Evolutionary conservation across 352 stramenopile genomes (phyloP), one percentile per base, ranked within the genome.

Genomic region (Phytophthora brassicae): DNA sequence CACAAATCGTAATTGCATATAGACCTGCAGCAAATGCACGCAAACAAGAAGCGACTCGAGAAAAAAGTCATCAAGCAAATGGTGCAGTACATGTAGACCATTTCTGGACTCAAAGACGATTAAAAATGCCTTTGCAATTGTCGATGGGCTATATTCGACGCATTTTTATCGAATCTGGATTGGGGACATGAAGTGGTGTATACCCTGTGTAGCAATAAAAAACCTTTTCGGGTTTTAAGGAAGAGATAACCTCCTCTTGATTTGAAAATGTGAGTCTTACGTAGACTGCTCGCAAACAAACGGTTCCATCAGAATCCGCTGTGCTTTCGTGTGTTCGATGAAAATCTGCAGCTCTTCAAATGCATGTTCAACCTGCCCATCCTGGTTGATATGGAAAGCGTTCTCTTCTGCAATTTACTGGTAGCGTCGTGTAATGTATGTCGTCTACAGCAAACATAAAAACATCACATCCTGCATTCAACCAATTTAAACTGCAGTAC

Each of bases 1-100:
- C 47, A 16, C 75, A 88, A 56, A 86, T 94, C 36, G 56, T 72
- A 2, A 66, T 66, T 19, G 84, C 86, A 31, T 94, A 91, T 75
- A 89, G 77, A 74, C 12, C 65, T 94, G 41, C 80, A 92, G 61
- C 59, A 75, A 31, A 68, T 93, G 50, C 75, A 89, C 53, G 68
- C 74, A 4, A 87, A 79, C 61, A 91, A 89, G 54, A 94, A 94
- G 66, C 85, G 81, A 38, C 54, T 88, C 36, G 84, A 94, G 68
- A 90, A 90, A 66, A 88, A 82, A 51, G 57, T 92, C 39, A 77
- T 93, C 59, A 94, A 94, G 63, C 76, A 93, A 56, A 90, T 94
- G 80, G 68, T 94, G 23, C 72, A 70, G 33, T 94, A 94, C 60
- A 59, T 94, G 35, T 79, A 83, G 23, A 88, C 78, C 14, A 81